Evolutionary conservation across 306 rosid species (phyloP), one percentile per base, ranked within the genome.

Genomic region (Quercus alba): DNA sequence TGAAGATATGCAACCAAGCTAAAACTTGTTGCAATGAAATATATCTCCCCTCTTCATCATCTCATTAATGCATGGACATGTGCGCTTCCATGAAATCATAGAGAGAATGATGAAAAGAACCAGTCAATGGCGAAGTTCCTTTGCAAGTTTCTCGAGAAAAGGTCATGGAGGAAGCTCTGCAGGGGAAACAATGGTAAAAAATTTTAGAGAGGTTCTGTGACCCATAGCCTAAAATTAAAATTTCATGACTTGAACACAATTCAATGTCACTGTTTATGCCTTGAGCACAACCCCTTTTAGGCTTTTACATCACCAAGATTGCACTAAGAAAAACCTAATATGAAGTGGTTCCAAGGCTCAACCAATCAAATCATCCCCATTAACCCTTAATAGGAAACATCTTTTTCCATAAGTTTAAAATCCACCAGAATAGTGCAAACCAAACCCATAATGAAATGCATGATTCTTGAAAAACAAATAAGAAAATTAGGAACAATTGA

Each of bases 91-190:
- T 56, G 55, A 70, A 19, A 30, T 33, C 30, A 66, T 17, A 62
- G 51, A 75, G 78, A 12, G 75, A 25, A 21, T 63, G 76, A 41
- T 17, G 28, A 51, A 74, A n/a, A 55, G 44, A 88, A 91, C 98
- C 91, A 94, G 82, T 69, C 90, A 82, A 80, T 79, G 80, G 12
- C 97, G 82, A 78, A 94, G 97, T 81, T 90, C 98, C 86, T 33
- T 33, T 33, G 6, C 38, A 33, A 33, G 38, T 33, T 5, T 33
- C 38, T 33, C 0, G 38, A 33, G 38, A 1, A 33, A 33, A 33
- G 38, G 38, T 33, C 6, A 6, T 33, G 6, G 38, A 33, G 38
- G 38, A 33, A 5, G 38, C 38, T 33, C 0, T 33, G 0, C 6
- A 5, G 38, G 38, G 38, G 38, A 33, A 33, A 62, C 61, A 54